Percentiles rank a stretch among this genome's conserved stretches.
phyloP scores from a whole-genome alignment of 495 filamentous ascomycete genomes.

The Hypoxylon fuscum region DNA sequence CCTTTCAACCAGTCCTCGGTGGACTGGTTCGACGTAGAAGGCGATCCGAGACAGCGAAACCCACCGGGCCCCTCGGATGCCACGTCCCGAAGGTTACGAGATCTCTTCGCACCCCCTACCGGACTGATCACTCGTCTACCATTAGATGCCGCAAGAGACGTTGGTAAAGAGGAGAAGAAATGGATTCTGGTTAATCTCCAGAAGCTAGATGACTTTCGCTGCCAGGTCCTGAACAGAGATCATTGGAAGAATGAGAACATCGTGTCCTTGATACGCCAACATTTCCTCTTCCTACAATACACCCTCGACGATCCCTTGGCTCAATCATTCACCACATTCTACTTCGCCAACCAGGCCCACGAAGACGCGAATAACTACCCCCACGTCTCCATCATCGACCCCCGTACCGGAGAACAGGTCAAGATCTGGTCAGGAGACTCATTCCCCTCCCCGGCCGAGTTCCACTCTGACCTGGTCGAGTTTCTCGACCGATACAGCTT shows the following conservation, averaged over 20 bases:
- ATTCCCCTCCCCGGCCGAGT: conserved; percentile 77
- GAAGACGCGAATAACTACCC: conserved; percentile 82
- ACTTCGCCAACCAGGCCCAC: conserved; percentile 77
- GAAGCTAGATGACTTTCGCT: conserved; percentile 89
- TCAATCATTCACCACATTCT: conserved; percentile 84
- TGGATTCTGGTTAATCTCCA: conserved; percentile 97
- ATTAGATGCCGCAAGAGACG: conserved; percentile 82
- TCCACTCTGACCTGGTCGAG: conserved; percentile 90
- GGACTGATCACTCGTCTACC: conserved; percentile 78
- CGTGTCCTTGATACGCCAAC: conserved; percentile 80
- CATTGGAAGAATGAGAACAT: conserved; percentile 89
- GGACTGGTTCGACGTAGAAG: conserved; percentile 74
- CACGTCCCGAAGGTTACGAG: conserved; percentile 69
- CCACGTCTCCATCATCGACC: conserved; percentile 94
- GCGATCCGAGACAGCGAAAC: conserved; percentile 14
- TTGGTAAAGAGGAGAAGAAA: conserved; percentile 85
- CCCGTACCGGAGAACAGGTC: conserved; percentile 94
- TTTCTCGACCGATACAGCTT: conserved; percentile 96
- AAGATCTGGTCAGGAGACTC: conserved; percentile 93
- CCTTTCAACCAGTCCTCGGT: conserved; percentile 82
- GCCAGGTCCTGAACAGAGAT: conserved; percentile 91
- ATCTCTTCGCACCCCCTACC: conserved; percentile 91
- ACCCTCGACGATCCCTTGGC: conserved; percentile 80
- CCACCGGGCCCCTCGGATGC: conserved; percentile 5
- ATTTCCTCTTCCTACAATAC: conserved; percentile 96